Conservation (phyloP, 306 rosid genomes). For the Quercus aquifolioides region DNA sequence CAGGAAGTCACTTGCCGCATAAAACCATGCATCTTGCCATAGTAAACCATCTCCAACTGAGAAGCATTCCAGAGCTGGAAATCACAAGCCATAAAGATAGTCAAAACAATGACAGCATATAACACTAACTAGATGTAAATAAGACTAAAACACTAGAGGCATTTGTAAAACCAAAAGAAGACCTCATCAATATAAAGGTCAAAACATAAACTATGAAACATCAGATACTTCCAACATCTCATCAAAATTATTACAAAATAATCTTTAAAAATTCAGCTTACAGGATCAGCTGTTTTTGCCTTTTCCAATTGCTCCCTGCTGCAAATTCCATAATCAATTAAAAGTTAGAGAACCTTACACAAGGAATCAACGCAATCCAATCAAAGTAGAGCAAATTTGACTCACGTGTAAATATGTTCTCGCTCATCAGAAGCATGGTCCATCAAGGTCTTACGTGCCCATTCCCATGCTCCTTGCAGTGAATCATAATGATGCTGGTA, state of each 20-base stretch:
- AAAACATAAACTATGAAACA: constrained; percentile 4
- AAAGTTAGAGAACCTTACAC: constrained; percentile 18
- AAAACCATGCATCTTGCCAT: constrained; percentile 97
- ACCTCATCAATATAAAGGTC: background rate
- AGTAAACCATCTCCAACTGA: constrained; percentile 86
- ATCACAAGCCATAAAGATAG: constrained; percentile 10
- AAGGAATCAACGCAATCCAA: constrained; percentile 1
- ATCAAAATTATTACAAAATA: background rate
- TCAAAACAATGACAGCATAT: background rate
- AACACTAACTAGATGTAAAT: background rate
- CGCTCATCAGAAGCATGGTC: constrained; percentile 81
- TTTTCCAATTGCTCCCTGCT: constrained; percentile 91
- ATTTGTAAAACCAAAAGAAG: background rate
- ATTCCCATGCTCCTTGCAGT: constrained; percentile 85
- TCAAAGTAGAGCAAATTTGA: constrained; percentile 8
- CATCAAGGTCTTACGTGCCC: constrained; percentile 90
- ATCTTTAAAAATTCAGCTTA: constrained; percentile 31
- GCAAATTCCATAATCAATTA: constrained; percentile 16
- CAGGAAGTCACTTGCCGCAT: constrained; percentile 60
- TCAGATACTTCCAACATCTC: background rate
- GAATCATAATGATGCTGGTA: constrained; percentile 88
- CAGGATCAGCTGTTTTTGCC: constrained; percentile 84
- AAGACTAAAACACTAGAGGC: constrained; percentile 1
- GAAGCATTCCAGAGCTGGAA: constrained; percentile 98
- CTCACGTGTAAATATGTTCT: constrained; percentile 74